Evolutionary conservation across 768 basidiomycete species (phyloP), one percentile per base, ranked within the genome.

Genomic region (Amanita phalloides): DNA sequence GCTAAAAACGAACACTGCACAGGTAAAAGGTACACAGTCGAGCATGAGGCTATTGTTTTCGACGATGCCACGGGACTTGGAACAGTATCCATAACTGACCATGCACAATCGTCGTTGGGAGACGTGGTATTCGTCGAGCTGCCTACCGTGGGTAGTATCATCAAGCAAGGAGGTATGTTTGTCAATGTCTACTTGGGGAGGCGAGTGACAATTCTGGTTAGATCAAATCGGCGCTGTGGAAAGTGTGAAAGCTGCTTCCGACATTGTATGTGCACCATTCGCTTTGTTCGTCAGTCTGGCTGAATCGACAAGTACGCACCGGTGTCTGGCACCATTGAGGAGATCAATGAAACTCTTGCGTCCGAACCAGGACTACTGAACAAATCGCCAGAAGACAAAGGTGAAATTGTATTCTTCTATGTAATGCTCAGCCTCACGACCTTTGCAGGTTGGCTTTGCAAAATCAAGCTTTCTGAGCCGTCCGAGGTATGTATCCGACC

Each of bases 51-150:
- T 50, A 76, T 97, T 53, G 67, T 72, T 32, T 90, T 81, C 63
- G 93, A 99, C 64, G 78, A 86, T 53, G 63, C 69, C 37, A 86
- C 86, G 17, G 81, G 82, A 35, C 58, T 92, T 26, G 95, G 91
- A 35, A 84, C 78, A 6, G 74, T 98, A 41, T 79, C 81, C 39
- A 89, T 99, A 62, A 97, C 96, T 13, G 73, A 95, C 62, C 87
- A 96, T 62, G 96, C 96, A 1, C 92, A 97, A 66, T 75, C 82
- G 45, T 82, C 84, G 32, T 77, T 99, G 2, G 96, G 96, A 30
- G 96, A 99, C 64, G 91, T 98, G 48, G 96, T 98, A 44, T 99
- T 90, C 69, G 93, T 98, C 45, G 96, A 98, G 65, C 76, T 99
- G 45, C 89, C 90, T 1, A 58, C 63, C 8, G 62, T 75, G 7